phyloP scores from a whole-genome alignment of 2,329 filamentous ascomycete species.

The Daldinia eschscholtzii region DNA sequence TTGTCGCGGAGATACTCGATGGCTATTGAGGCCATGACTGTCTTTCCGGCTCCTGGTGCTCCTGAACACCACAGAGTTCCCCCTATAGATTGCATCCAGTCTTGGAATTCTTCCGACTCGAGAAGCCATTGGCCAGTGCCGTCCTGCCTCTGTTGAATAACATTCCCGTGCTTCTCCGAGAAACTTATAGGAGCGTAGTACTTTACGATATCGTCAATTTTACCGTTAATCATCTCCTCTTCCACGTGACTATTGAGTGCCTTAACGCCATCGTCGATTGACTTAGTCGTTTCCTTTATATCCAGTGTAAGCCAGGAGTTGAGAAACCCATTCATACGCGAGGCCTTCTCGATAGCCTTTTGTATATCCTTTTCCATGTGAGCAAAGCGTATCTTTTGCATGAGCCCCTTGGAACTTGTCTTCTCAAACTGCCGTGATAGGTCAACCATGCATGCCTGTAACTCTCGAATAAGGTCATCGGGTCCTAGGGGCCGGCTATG shows the following conservation, averaged over 20 bases:
- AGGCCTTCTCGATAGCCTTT: conserved; percentile 31
- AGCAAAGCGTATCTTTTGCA: conserved; percentile 26
- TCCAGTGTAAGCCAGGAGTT: conserved; percentile 38
- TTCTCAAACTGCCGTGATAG: conserved; percentile 31
- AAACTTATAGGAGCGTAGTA: conserved; percentile 33
- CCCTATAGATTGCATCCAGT: conserved; percentile 29
- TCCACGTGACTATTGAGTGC: conserved; percentile 24
- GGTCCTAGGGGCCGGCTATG: conserved; percentile 23
- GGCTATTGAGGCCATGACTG: conserved; percentile 35
- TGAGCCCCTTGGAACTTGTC: conserved; percentile 20
- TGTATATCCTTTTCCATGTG: conserved; percentile 37
- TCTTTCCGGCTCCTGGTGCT: conserved; percentile 36
- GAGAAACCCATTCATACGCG: conserved; percentile 35
- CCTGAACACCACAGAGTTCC: conserved; percentile 35
- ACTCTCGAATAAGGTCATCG: conserved; percentile 30
- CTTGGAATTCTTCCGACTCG: conserved; percentile 33
- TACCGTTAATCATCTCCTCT: conserved; percentile 28
- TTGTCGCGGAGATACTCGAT: conserved; percentile 34
- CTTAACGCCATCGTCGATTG: conserved; percentile 31
- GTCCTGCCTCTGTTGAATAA: conserved; percentile 35
- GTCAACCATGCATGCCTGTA: conserved; percentile 27
- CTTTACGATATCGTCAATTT: conserved; percentile 29
- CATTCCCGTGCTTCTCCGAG: conserved; percentile 34
- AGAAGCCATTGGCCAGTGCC: conserved; percentile 36
- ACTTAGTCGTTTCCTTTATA: conserved; percentile 30